These are phyloP conservation scores for Rhinocladiella mackenziei DNA, from an alignment of 2,329 filamentous ascomycete genomes.

Conservation along the genomic window DNA sequence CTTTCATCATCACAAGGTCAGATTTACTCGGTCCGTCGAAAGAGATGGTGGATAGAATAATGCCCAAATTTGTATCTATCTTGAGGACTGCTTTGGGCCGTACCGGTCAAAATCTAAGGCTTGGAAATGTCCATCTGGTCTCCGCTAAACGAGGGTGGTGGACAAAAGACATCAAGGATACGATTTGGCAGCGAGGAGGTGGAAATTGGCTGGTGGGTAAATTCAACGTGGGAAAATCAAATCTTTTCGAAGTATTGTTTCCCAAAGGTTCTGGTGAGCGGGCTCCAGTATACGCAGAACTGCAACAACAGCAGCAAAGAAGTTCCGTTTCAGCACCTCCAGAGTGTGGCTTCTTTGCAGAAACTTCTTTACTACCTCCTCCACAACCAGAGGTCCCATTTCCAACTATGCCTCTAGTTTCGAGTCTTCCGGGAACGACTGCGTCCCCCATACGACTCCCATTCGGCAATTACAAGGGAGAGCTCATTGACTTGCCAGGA, in stretches of 20 bases:
- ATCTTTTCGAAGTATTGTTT: constrained; percentile 80
- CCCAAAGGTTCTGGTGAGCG: constrained; percentile 66
- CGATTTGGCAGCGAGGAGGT: constrained; percentile 77
- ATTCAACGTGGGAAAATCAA: constrained; percentile 95
- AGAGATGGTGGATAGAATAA: constrained; percentile 75
- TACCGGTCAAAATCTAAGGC: constrained; percentile 63
- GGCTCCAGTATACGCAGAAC: constrained; percentile 32
- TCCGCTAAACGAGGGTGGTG: constrained; percentile 87
- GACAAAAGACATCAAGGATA: constrained; percentile 79
- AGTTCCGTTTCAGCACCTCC: constrained; percentile 18
- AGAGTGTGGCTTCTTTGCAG: constrained; percentile 25
- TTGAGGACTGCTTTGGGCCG: constrained; percentile 72
- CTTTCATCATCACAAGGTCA: constrained; percentile 84
- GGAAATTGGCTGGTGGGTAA: constrained; percentile 97
- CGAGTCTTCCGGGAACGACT: constrained; percentile 83
- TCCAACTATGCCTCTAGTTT: constrained; percentile 81
- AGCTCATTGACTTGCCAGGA: constrained; percentile 89
- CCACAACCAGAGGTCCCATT: constrained; percentile 68
- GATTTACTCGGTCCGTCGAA: constrained; percentile 83
- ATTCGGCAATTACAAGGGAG: constrained; percentile 75
- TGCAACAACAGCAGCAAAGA: constrained; percentile 33
- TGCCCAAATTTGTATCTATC: constrained; percentile 77
- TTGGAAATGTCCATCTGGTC: constrained; percentile 83
- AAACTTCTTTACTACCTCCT: constrained; percentile 66
- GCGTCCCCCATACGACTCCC: constrained; percentile 91